A percentile compares a stretch with the other conserved stretches of the same genome.
These are phyloP conservation scores for Amaranthus palmeri DNA, from an alignment of 148 eudicot genomes.

Conservation along the genomic window DNA sequence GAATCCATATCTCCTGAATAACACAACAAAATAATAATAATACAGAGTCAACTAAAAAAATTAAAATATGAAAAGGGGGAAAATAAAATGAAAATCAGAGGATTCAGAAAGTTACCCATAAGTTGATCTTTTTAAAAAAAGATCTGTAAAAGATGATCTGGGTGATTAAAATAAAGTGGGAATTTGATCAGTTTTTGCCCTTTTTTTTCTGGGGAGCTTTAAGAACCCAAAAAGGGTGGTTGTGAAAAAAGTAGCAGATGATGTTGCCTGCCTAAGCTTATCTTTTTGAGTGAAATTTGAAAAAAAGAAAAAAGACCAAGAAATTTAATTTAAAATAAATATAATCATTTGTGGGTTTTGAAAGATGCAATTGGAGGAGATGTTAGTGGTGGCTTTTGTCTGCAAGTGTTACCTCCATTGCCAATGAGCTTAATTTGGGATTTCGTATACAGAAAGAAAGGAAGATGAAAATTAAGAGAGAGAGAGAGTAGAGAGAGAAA, in stretches of 20 bases:
- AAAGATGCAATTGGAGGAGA: neutral
- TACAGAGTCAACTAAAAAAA: neutral
- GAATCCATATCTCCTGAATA: slow-evolving; percentile 51
- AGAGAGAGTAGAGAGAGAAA: neutral
- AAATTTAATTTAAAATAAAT: neutral
- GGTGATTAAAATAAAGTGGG: slow-evolving; percentile 10
- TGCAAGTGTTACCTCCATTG: slow-evolving; percentile 9
- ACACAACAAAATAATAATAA: neutral
- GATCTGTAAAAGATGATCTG: slow-evolving; percentile 22
- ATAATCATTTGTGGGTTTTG: neutral
- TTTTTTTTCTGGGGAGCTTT: no score
- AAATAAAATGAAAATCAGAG: neutral
- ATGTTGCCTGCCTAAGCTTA: neutral
- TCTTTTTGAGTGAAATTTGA: neutral
- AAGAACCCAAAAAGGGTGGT: slow-evolving; percentile 24
- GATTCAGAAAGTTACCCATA: slow-evolving; percentile 26
- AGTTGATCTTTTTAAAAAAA: slow-evolving; percentile 22
- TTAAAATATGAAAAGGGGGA: slow-evolving; percentile 3
- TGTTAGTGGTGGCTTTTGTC: neutral
- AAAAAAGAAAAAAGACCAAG: neutral
- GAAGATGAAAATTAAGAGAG: slow-evolving; percentile 1
- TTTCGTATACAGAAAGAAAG: slow-evolving; percentile 29
- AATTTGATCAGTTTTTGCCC: neutral
- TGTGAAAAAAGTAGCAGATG: slow-evolving; percentile 20
- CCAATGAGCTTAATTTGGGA: slow-evolving; percentile 31